phyloP scores from a whole-genome alignment of 2,329 filamentous ascomycete genomes.

The Hypoxylon sp. region DNA sequence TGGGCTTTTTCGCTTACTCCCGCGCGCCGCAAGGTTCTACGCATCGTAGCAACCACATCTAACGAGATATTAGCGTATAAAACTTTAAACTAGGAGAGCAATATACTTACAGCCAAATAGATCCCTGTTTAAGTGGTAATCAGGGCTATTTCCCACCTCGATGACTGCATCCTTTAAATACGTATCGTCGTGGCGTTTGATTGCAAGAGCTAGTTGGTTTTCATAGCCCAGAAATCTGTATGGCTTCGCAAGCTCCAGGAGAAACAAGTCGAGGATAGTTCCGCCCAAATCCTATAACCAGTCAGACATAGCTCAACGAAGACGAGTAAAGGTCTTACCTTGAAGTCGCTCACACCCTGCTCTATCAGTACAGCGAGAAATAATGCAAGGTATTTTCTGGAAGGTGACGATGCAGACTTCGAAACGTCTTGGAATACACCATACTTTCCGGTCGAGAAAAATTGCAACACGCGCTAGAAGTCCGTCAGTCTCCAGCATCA shows the following conservation, averaged over 20 bases:
- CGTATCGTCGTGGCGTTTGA: conserved; percentile 56
- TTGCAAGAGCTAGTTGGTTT: conserved; percentile 60
- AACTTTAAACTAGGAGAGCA: background rate
- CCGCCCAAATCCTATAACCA: conserved; percentile 54
- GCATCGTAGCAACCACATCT: conserved; percentile 62
- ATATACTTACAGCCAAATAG: conserved; percentile 61
- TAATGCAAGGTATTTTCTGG: conserved; percentile 61
- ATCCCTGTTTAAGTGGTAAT: conserved; percentile 62
- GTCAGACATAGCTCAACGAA: conserved; percentile 24
- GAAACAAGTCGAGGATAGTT: conserved; percentile 65
- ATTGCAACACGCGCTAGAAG: conserved; percentile 55
- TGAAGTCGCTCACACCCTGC: conserved; percentile 60
- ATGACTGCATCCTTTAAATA: conserved; percentile 58
- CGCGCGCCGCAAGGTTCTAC: conserved; percentile 58
- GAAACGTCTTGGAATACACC: conserved; percentile 61
- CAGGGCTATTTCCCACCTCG: conserved; percentile 54
- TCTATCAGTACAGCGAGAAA: conserved; percentile 65
- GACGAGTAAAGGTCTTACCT: conserved; percentile 44
- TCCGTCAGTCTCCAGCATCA: conserved; percentile 42
- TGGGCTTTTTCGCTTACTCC: conserved; percentile 52
- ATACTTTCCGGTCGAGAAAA: conserved; percentile 62
- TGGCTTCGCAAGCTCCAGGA: conserved; percentile 65
- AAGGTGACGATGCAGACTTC: conserved; percentile 54
- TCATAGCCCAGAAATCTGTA: conserved; percentile 60
- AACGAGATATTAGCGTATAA: conserved; percentile 24